Conservation (phyloP, 1,284 basidiomycete species). For the Ceratobasidium sp. region DNA sequence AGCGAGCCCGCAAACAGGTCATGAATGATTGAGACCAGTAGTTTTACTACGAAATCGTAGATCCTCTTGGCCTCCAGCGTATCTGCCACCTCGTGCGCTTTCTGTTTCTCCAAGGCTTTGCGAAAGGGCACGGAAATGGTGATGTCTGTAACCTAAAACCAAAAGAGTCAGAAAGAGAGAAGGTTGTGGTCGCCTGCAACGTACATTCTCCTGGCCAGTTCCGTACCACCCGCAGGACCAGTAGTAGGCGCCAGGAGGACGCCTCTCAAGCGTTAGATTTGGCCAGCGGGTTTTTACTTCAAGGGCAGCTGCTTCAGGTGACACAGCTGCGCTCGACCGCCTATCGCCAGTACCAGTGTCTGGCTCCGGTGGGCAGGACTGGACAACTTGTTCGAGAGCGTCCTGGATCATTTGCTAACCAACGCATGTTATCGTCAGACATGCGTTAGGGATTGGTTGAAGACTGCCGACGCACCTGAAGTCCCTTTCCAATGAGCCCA, state of each 20-base stretch:
- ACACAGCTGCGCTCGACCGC: not conserved
- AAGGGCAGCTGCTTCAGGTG: not conserved
- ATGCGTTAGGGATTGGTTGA: too few species aligned
- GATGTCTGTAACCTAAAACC: not conserved
- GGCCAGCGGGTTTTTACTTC: too few species aligned
- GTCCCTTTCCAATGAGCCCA: constrained; percentile 9
- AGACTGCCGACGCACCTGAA: not conserved
- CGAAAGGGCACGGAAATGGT: constrained; percentile 5
- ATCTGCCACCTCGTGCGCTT: not conserved
- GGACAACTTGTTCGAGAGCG: not conserved
- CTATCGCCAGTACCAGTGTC: not conserved
- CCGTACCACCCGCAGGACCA: too few species aligned
- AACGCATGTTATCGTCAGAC: too few species aligned
- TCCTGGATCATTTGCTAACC: not conserved
- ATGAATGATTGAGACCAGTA: constrained; percentile 15
- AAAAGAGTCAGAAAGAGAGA: too few species aligned
- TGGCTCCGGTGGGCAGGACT: not conserved
- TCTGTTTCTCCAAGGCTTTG: not conserved
- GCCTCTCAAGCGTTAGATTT: too few species aligned
- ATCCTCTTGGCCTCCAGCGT: constrained; percentile 18
- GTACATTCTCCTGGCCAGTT: too few species aligned
- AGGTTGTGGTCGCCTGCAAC: too few species aligned
- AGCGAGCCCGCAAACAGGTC: not conserved
- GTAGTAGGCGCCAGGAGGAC: too few species aligned
- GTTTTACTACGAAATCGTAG: not conserved